Evolutionary conservation across 1,284 basidiomycete species (phyloP).

Genomic region (Trametes hirsuta): DNA sequence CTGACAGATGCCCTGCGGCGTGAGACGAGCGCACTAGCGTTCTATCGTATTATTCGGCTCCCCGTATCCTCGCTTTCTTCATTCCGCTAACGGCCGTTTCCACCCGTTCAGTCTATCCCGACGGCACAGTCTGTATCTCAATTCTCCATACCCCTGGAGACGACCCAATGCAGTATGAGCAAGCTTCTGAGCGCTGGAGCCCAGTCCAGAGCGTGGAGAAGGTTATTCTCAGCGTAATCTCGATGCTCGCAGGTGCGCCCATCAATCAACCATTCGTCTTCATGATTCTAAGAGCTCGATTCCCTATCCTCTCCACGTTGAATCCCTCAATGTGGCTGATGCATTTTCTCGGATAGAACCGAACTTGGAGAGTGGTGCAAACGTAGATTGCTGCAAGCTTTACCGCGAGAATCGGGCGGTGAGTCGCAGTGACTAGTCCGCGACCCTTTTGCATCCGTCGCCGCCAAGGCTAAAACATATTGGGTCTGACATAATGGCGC

Average conservation of each 20-base stretch:
- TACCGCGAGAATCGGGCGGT: conserved; percentile 84
- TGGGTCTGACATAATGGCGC: neutral
- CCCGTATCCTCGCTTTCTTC: neutral
- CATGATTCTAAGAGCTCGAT: neutral
- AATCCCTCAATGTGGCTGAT: neutral
- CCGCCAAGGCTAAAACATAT: conserved; percentile 2
- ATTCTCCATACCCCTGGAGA: conserved; percentile 98
- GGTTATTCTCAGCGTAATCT: conserved; percentile 93
- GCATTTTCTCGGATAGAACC: conserved; percentile 64
- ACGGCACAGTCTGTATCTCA: conserved; percentile 97
- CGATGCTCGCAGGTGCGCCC: conserved; percentile 91
- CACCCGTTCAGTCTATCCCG: conserved; percentile 74
- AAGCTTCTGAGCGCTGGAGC: conserved; percentile 96
- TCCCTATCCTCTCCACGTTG: neutral
- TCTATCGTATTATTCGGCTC: neutral
- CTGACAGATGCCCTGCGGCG: conserved; percentile 8
- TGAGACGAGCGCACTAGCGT: neutral
- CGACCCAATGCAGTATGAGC: conserved; percentile 89
- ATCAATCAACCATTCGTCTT: neutral
- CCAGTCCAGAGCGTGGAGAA: conserved; percentile 98
- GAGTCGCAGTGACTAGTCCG: conserved; percentile 18
- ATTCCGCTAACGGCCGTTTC: neutral
- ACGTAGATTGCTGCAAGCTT: conserved; percentile 96
- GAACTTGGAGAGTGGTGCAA: conserved; percentile 98
- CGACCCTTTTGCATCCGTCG: neutral